A percentile compares a stretch with the other conserved stretches of the same genome.
These are phyloP conservation scores for Aspergillus baeticus DNA, from an alignment of 495 filamentous ascomycete genomes.

Conservation along the genomic window DNA sequence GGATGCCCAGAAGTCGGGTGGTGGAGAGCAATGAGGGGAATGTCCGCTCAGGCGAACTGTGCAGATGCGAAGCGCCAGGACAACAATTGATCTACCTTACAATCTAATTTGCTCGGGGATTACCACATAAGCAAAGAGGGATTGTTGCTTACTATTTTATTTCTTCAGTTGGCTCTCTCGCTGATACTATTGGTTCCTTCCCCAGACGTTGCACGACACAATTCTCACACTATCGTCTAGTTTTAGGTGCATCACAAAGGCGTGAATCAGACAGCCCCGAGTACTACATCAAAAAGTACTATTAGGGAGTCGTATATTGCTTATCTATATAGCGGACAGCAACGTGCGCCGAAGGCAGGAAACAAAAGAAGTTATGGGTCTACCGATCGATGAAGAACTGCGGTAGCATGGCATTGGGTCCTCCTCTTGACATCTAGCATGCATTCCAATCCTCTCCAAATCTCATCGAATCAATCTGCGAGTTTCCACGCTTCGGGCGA, in stretches of 20 bases:
- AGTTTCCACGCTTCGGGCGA: slow-evolving; percentile 15
- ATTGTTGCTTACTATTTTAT: slow-evolving; percentile 6
- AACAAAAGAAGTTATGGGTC: background rate
- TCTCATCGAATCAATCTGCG: slow-evolving; percentile 11
- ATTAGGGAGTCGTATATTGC: too few relatives aligned
- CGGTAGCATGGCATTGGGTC: background rate
- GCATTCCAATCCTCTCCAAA: slow-evolving; percentile 3
- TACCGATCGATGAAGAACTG: background rate
- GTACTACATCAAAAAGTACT: too few relatives aligned
- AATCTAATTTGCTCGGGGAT: slow-evolving; percentile 2
- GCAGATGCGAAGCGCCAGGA: slow-evolving; percentile 2
- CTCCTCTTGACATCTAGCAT: background rate
- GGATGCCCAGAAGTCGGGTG: background rate
- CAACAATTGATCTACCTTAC: slow-evolving; percentile 1
- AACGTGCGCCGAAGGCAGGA: background rate
- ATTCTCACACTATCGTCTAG: background rate
- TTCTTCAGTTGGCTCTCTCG: slow-evolving; percentile 7
- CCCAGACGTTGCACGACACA: background rate
- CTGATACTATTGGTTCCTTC: background rate
- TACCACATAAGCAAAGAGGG: slow-evolving; percentile 1
- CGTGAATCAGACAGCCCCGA: too few relatives aligned
- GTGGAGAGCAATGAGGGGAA: background rate
- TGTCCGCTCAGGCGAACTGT: background rate
- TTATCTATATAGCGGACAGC: too few relatives aligned
- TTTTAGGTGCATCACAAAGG: too few relatives aligned